Evolutionary conservation across 306 rosid genomes (phyloP), one percentile per base, ranked within the genome.

Genomic region (Abrus precatorius): DNA sequence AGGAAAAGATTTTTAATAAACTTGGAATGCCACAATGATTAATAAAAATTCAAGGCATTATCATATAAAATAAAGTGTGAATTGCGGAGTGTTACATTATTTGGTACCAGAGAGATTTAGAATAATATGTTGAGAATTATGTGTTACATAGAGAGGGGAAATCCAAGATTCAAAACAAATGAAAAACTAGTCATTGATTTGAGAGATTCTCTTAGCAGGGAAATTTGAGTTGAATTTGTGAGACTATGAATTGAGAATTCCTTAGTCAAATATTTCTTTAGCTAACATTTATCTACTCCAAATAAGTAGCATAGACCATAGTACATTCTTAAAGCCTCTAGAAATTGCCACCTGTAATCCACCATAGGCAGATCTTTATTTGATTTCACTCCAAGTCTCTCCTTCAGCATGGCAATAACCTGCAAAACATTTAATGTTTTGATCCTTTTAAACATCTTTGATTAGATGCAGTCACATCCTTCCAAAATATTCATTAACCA

Each of bases 381-480:
- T 50, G 80, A 84, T 69, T 87, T 72, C 78, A 95, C 79, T 68
- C 92, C 92, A 52, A 93, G 92, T 83, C 90, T 93, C 76, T 89
- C 90, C 88, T 83, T 90, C 89, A 95, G 70, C 92, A 80, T 84
- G 78, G 89, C 72, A 81, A 84, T 87, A 83, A 95, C 90, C 98
- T 93, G 91, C 80, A 80, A 84, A 84, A 84, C 66, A 75, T 57
- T 55, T 43, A 56, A 74, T 52, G 82, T 83, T 74, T 66, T 67
- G n/a, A 77, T 74, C 77, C 30, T 47, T 69, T 48, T 74, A 79
- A 75, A 54, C 67, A 44, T 56, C 44, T 45, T 53, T 48, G 70
- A 52, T 70, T 29, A 27, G 41, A 70, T 55, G 57, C 55, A 75
- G 36, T 81, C 29, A 81, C 49, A 76, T 77, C 75, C 48, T 56